phyloP scores from a whole-genome alignment of 73 alveolate species.

The Diophrys appendiculata region DNA sequence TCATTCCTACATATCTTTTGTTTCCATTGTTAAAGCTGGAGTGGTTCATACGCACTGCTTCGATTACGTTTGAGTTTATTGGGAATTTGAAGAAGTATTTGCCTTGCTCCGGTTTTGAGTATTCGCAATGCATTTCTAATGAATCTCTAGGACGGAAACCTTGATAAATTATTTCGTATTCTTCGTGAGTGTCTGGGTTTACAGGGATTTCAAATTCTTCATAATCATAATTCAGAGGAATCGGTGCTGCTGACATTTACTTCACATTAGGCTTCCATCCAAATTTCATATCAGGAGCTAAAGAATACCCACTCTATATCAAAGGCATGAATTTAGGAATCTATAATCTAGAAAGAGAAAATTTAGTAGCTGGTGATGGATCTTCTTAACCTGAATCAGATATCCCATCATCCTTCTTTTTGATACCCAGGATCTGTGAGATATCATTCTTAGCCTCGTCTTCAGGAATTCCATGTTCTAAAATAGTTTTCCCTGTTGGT shows the following conservation, averaged over 20 bases:
- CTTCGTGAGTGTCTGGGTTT: no score
- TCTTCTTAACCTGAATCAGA: no score
- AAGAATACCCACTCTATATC: slow-evolving; percentile 21
- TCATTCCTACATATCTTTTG: slow-evolving; percentile 11
- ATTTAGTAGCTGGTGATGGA: no score
- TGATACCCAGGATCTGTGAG: no score
- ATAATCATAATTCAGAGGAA: slow-evolving; percentile 60
- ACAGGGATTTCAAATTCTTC: slow-evolving; percentile 38
- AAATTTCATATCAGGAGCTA: slow-evolving; percentile 28
- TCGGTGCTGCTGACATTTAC: no score
- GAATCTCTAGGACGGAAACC: slow-evolving; percentile 23
- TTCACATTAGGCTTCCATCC: slow-evolving; percentile 20
- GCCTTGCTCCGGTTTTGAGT: neutral
- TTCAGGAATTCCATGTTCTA: no score
- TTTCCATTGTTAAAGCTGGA: slow-evolving; percentile 3
- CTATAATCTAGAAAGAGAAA: no score
- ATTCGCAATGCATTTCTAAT: slow-evolving; percentile 15
- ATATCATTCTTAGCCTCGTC: no score
- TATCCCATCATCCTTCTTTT: no score
- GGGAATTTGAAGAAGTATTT: slow-evolving; percentile 15
- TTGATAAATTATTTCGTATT: slow-evolving; percentile 1
- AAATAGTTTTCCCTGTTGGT: no score
- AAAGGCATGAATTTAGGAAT: no score
- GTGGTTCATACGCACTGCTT: no score
- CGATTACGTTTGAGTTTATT: neutral